These are phyloP conservation scores for Citropsis articulata DNA, from an alignment of 345 rosid genomes.

Conservation along the genomic window DNA sequence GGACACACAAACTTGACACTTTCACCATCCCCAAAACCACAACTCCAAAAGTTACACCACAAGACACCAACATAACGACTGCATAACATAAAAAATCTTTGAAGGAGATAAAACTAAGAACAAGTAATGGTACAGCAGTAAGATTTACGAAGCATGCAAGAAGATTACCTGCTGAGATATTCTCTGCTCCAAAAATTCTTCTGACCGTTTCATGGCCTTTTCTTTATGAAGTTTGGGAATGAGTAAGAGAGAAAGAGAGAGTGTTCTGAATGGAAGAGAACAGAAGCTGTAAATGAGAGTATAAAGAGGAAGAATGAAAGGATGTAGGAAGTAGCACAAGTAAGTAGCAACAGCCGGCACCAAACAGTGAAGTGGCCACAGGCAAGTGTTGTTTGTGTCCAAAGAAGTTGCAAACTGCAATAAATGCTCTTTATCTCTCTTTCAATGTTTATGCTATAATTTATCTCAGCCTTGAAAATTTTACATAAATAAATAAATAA, in stretches of 20 bases:
- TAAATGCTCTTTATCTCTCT: constrained; percentile 30
- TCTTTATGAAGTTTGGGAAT: background rate
- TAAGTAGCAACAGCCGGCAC: constrained; percentile 24
- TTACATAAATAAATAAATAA: background rate
- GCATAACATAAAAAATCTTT: background rate
- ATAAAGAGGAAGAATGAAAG: constrained; percentile 30
- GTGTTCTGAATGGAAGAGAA: constrained; percentile 17
- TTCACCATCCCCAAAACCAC: background rate
- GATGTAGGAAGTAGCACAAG: constrained; percentile 28
- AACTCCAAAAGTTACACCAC: constrained; percentile 1
- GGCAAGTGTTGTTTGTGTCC: constrained; percentile 27
- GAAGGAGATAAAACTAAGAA: background rate
- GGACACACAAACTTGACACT: background rate
- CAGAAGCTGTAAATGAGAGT: constrained; percentile 24
- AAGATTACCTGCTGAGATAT: constrained; percentile 46
- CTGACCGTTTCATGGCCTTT: constrained; percentile 49
- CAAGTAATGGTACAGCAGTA: background rate
- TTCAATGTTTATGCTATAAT: background rate
- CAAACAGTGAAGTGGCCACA: constrained; percentile 28
- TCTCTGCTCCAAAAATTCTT: constrained; percentile 43
- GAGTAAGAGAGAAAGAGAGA: background rate
- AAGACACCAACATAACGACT: background rate
- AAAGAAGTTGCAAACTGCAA: constrained; percentile 34
- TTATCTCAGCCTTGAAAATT: background rate
- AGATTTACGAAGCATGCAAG: constrained; percentile 1